Conservation (phyloP, 345 rosid species). For the Populus euphratica region DNA sequence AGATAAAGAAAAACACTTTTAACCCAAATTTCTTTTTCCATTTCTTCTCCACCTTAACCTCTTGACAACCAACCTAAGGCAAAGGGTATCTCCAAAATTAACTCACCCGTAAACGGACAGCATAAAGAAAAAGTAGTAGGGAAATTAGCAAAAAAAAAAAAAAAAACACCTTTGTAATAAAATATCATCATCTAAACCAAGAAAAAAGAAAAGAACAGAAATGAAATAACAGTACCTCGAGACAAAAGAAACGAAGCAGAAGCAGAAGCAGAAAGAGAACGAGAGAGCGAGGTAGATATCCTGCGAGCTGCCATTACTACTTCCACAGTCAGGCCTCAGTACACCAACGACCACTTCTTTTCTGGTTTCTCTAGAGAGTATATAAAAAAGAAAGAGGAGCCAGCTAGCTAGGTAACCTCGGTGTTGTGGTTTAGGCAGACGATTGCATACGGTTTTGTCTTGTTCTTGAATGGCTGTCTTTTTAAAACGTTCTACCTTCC, state of each 20-base stretch:
- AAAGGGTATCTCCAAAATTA: not conserved
- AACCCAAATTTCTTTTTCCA: not conserved
- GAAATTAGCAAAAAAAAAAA: not conserved
- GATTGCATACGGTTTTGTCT: no score
- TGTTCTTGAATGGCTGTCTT: no score
- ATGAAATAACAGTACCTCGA: constrained; percentile 29
- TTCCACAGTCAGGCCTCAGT: not conserved
- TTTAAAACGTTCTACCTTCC: no score
- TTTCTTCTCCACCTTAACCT: not conserved
- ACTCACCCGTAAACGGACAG: not conserved
- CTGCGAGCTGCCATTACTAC: constrained; percentile 54
- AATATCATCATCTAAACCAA: not conserved
- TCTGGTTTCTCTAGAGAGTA: not conserved
- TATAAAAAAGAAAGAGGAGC: no score
- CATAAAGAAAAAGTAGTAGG: no score
- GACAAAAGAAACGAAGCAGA: constrained; percentile 38
- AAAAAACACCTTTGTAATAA: not conserved
- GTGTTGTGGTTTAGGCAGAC: no score
- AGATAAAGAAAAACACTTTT: not conserved
- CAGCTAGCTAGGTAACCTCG: no score
- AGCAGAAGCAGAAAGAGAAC: constrained; percentile 31
- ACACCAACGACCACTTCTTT: not conserved
- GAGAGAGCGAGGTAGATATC: constrained; percentile 29
- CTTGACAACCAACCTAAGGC: not conserved
- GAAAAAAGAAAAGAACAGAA: not conserved